Evolutionary conservation across 345 rosid genomes (phyloP).

Genomic region (Camelina laxa): DNA sequence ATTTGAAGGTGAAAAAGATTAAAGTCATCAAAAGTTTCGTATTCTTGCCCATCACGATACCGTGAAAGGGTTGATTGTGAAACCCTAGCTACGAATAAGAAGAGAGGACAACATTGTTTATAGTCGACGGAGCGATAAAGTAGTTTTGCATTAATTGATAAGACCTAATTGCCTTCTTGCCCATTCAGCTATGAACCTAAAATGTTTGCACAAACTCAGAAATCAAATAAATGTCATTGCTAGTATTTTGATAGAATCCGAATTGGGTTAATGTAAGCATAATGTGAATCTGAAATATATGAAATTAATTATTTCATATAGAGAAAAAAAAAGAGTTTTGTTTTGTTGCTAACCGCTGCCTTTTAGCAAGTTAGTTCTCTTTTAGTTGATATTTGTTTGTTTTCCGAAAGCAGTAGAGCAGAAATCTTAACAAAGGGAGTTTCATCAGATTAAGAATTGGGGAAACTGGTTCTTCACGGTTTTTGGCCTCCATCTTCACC

Average conservation of each 20-base stretch:
- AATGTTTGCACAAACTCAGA: constrained; percentile 39
- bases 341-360: constrained; percentile 25
- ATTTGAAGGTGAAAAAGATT: constrained; percentile 12
- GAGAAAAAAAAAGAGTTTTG: neutral
- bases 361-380: constrained; percentile 30
- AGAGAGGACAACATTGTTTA: constrained; percentile 27
- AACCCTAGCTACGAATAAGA: constrained; percentile 37
- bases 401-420: constrained; percentile 40
- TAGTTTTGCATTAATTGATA: constrained; percentile 32
- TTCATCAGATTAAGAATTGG: constrained; percentile 51
- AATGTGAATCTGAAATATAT: neutral
- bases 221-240: constrained; percentile 38
- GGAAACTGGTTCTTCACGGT: constrained; percentile 38
- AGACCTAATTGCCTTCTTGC: constrained; percentile 27
- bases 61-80: constrained; percentile 26
- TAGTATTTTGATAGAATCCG: neutral
- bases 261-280: constrained; percentile 9
- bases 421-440: constrained; percentile 53
- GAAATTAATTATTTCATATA: neutral
- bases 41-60: constrained; percentile 45
- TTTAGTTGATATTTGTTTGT: constrained; percentile 39
- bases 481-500: constrained; percentile 28
- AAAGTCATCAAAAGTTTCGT: constrained; percentile 25
- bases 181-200: constrained; percentile 40
- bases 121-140: constrained; percentile 30